phyloP scores from a whole-genome alignment of 345 rosid genomes.

The Dipteronia dyeriana region DNA sequence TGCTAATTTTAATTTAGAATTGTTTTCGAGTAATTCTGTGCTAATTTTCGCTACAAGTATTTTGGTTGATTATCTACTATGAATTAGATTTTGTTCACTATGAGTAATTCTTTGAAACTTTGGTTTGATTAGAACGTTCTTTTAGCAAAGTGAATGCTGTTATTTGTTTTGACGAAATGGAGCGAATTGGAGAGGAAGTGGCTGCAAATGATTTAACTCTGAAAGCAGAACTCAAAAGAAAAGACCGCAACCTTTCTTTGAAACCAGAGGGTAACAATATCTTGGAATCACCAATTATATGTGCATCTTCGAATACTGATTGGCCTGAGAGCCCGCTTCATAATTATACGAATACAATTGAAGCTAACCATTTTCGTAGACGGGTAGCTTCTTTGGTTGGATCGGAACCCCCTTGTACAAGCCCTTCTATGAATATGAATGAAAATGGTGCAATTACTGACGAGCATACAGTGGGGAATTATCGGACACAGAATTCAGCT shows the following conservation, averaged over 20 bases:
- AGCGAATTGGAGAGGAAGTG: constrained; percentile 43
- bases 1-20: not conserved
- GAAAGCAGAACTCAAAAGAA: constrained; percentile 26
- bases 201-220: constrained; percentile 33
- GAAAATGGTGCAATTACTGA: constrained; percentile 36
- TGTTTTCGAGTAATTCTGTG: not conserved
- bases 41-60: not conserved
- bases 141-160: not conserved
- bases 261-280: constrained; percentile 36
- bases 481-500: constrained; percentile 28
- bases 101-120: not conserved
- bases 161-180: constrained; percentile 43
- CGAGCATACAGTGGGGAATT: constrained; percentile 45
- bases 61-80: not conserved
- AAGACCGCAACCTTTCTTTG: constrained; percentile 39
- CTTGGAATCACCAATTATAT: constrained; percentile 31
- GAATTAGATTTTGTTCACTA: not conserved
- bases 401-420: constrained; percentile 16
- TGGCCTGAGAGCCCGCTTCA: constrained; percentile 38
- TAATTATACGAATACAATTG: constrained; percentile 22
- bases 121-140: not conserved
- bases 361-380: constrained; percentile 22
- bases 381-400: constrained; percentile 23
- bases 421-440: constrained; percentile 18
- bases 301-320: constrained; percentile 27